phyloP scores from a whole-genome alignment of 345 rosid genomes.

The Microthlaspi erraticum region DNA sequence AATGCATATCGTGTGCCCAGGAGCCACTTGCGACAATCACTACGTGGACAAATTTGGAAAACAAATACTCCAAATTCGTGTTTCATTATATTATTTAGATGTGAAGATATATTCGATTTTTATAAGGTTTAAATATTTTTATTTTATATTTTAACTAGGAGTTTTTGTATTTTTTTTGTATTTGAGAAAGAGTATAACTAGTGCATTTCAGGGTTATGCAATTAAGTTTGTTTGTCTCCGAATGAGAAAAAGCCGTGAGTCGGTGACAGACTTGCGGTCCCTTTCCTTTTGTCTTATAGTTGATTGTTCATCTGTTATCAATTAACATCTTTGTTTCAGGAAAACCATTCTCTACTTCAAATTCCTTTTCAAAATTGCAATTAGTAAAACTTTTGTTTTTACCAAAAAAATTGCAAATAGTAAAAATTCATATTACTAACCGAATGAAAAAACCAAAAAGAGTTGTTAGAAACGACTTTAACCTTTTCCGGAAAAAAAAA shows the following conservation, averaged over 20 bases:
- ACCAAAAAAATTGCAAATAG: background rate
- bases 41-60: too few relatives aligned
- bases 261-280: background rate
- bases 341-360: background rate
- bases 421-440: background rate
- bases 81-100: too few relatives aligned
- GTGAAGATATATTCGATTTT: too few relatives aligned
- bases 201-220: too few relatives aligned
- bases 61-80: too few relatives aligned
- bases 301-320: background rate
- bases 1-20: too few relatives aligned
- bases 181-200: too few relatives aligned
- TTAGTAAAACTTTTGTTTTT: too few relatives aligned
- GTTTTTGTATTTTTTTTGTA: background rate
- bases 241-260: background rate
- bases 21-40: too few relatives aligned
- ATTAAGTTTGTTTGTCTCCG: constrained; percentile 1
- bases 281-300: background rate
- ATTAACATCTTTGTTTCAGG: background rate
- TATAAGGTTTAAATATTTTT: too few relatives aligned
- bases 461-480: background rate
- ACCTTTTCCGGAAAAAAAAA: background rate
- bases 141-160: background rate
- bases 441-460: background rate
- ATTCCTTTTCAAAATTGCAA: background rate